phyloP scores from a whole-genome alignment of 768 basidiomycete species.

The Pleurotus citrinopileatus region DNA sequence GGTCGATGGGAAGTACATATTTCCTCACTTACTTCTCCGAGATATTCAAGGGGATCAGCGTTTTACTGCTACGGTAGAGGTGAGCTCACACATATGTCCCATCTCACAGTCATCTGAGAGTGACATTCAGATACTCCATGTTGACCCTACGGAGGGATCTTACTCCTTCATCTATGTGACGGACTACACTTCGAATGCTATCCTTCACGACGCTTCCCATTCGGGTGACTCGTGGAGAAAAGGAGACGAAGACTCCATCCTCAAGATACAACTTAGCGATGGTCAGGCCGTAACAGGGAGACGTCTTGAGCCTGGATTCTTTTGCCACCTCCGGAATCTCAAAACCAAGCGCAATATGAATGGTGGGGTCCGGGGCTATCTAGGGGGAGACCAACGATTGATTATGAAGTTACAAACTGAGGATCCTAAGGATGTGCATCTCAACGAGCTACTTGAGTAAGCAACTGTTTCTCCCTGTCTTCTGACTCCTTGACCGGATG shows the following conservation, averaged over 20 bases:
- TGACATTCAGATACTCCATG: constrained; percentile 43
- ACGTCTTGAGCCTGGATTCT: constrained; percentile 35
- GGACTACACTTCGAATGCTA: constrained; percentile 57
- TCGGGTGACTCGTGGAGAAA: constrained; percentile 21
- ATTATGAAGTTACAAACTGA: constrained; percentile 41
- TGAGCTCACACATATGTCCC: constrained; percentile 19
- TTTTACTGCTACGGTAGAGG: constrained; percentile 61
- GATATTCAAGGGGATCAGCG: constrained; percentile 40
- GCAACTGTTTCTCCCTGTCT: constrained; percentile 12
- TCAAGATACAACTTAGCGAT: constrained; percentile 52
- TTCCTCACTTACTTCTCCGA: constrained; percentile 44
- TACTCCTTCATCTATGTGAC: constrained; percentile 50
- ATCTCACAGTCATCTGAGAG: not conserved
- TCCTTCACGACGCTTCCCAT: constrained; percentile 29
- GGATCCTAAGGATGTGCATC: constrained; percentile 31
- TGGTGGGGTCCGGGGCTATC: constrained; percentile 33
- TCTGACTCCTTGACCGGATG: not conserved
- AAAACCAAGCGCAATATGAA: constrained; percentile 37
- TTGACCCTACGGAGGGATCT: constrained; percentile 26
- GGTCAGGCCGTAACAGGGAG: constrained; percentile 39
- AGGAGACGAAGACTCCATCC: constrained; percentile 48
- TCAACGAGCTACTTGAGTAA: constrained; percentile 42
- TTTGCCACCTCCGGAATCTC: constrained; percentile 49
- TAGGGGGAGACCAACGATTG: constrained; percentile 45
- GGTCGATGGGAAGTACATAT: constrained; percentile 17